Base-by-base conservation (phyloP, 2,329 filamentous ascomycete genomes). In the Alternaria hordeiaustralica region DNA sequence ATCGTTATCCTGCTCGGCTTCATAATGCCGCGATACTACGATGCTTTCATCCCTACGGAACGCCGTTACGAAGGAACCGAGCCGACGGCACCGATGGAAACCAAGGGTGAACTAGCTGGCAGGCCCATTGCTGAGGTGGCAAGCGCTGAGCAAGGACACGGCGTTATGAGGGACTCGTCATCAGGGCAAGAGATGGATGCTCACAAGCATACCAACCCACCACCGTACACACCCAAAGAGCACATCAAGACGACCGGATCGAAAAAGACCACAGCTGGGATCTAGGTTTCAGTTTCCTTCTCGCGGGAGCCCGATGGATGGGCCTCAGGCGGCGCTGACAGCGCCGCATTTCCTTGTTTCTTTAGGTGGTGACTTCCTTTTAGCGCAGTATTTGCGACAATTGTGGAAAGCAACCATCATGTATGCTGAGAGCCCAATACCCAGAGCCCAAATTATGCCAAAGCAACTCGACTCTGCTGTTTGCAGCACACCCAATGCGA, bases 1-100 rank as follows among this genome's bases (percentile, higher is more conserved):
- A 45, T 87, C 0, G 68, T 84, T 10, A 81, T 87, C 28, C 72
- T 84, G 2, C 55, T 83, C 2, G 86, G 85, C 6, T 82, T 87
- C 44, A 76, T 87, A 6, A 72, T 86, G 28, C 87, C 87, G 3
- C 80, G 84, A 10, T 88, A 86, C 76, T 87, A 85, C 66, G 81
- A 87, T 66, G 75, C 82, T 5, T 82, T 88, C 33, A 83, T 88
- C 33, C 86, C 86, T 0, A 69, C 79, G 0, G 68, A 79, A 3
- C 81, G 86, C 1, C 78, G 81, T 0, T 75, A 75, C 8, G 86
- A 88, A 57, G 86, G 85, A 9, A 74, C 73, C 3, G 75, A 81
- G 75, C 58, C 68, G 13, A 79, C 76, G 6, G 62, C 68, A 33
- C 70, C 70, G 5, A 71, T 72, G 66, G 64, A 73, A 41, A 71